phyloP scores from a whole-genome alignment of 352 stramenopile genomes.

The Phytophthora parvispora region DNA sequence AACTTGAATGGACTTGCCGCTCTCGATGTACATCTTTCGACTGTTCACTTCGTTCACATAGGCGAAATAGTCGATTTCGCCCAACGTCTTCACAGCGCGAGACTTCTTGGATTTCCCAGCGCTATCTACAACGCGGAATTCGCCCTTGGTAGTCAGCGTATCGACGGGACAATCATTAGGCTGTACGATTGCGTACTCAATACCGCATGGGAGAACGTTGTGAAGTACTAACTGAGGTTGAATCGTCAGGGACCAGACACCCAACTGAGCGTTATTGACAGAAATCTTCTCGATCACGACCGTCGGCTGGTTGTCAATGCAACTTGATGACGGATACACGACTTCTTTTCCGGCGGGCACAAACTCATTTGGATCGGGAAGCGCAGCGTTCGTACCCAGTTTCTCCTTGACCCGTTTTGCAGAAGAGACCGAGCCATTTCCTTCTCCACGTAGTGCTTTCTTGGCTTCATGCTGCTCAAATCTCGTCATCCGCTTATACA shows the following conservation, averaged over 20 bases:
- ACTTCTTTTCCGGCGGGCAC: conserved; percentile 67
- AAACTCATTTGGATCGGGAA: conserved; percentile 62
- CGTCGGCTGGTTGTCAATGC: conserved; percentile 89
- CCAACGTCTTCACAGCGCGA: conserved; percentile 53
- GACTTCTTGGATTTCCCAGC: conserved; percentile 55
- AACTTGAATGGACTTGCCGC: conserved; percentile 82
- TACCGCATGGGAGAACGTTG: conserved; percentile 84
- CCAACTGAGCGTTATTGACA: conserved; percentile 61
- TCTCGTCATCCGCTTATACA: conserved; percentile 79
- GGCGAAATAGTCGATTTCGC: conserved; percentile 74
- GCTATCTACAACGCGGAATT: conserved; percentile 55
- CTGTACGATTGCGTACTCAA: conserved; percentile 91
- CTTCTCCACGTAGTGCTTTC: conserved; percentile 62
- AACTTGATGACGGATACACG: conserved; percentile 71
- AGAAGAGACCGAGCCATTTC: conserved; percentile 50
- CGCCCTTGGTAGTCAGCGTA: conserved; percentile 60
- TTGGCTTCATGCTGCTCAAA: conserved; percentile 81
- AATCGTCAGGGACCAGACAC: conserved; percentile 84
- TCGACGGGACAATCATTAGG: conserved; percentile 72
- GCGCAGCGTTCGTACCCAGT: conserved; percentile 65
- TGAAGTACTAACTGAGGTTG: conserved; percentile 84
- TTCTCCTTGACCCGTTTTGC: conserved; percentile 74
- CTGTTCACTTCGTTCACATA: conserved; percentile 86
- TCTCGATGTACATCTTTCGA: conserved; percentile 79
- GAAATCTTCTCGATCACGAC: conserved; percentile 81